phyloP scores from a whole-genome alignment of 306 rosid genomes.

The Chamaecrista fasciculata region DNA sequence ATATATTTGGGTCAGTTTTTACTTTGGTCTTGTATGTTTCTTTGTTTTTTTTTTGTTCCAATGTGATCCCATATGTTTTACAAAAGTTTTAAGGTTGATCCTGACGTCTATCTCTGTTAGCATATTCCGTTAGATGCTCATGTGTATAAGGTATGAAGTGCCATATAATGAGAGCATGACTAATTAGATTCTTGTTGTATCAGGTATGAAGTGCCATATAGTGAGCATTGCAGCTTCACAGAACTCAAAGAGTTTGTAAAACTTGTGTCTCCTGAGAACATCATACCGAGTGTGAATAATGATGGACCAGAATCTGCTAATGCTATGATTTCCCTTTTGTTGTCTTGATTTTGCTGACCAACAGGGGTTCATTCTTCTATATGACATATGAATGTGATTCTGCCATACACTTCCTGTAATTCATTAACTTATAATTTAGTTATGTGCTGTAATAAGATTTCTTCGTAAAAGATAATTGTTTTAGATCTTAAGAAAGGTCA shows the following conservation, averaged over 20 bases:
- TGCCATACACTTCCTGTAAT: not conserved
- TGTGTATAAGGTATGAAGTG: too few species aligned
- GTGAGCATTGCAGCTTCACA: conserved; percentile 91
- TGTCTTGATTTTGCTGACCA: conserved; percentile 42
- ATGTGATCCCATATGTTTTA: too few species aligned
- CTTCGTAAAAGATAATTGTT: not conserved
- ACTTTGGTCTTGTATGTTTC: too few species aligned
- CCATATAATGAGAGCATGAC: too few species aligned
- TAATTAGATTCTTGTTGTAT: conserved; percentile 15
- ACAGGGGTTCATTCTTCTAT: conserved; percentile 3
- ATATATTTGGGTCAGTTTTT: too few species aligned
- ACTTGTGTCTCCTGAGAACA: conserved; percentile 66
- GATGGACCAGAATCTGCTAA: conserved; percentile 74
- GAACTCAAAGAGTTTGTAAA: conserved; percentile 79
- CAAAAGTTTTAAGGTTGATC: too few species aligned
- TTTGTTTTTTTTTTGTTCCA: too few species aligned
- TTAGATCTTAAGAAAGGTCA: not conserved
- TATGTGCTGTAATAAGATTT: not conserved
- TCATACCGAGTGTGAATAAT: conserved; percentile 89
- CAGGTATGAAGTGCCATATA: conserved; percentile 95
- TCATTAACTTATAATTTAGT: not conserved
- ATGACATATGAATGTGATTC: conserved; percentile 3
- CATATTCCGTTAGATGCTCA: too few species aligned
- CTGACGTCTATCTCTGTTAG: too few species aligned
- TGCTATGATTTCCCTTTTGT: conserved; percentile 71